Evolutionary conservation across 2,329 filamentous ascomycete genomes (phyloP).

Genomic region (Trichoderma brevicompactum): DNA sequence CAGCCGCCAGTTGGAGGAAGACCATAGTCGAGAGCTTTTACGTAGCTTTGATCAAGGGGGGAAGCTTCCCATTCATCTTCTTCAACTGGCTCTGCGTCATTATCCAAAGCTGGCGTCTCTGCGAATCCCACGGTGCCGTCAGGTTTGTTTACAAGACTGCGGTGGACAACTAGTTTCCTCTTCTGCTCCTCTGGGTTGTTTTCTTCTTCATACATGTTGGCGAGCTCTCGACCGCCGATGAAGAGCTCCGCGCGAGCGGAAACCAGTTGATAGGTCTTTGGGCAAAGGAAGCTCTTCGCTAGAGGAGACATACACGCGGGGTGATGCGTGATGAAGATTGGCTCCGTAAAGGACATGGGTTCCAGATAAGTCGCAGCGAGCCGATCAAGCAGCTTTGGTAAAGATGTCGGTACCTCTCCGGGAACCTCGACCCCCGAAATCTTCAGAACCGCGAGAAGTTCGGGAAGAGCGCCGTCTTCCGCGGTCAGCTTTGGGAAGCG

Average conservation of each 20-base stretch:
- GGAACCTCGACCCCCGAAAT: slow-evolving; percentile 69
- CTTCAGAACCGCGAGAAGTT: slow-evolving; percentile 57
- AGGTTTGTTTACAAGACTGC: slow-evolving; percentile 44
- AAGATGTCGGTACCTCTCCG: slow-evolving; percentile 62
- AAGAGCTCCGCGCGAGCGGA: slow-evolving; percentile 87
- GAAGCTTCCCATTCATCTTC: slow-evolving; percentile 52
- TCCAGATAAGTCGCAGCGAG: slow-evolving; percentile 80
- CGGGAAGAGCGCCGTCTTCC: slow-evolving; percentile 56
- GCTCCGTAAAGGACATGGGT: slow-evolving; percentile 66
- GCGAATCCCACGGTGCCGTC: slow-evolving; percentile 42
- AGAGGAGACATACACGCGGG: slow-evolving; percentile 90
- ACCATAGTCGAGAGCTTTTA: slow-evolving; percentile 83
- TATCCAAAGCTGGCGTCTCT: slow-evolving; percentile 46
- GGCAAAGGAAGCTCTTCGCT: slow-evolving; percentile 81
- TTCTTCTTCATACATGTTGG: slow-evolving; percentile 98
- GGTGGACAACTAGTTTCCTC: slow-evolving; percentile 72
- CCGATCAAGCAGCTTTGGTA: slow-evolving; percentile 76
- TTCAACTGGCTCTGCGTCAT: slow-evolving; percentile 30
- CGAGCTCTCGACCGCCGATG: slow-evolving; percentile 77
- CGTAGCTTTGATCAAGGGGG: slow-evolving; percentile 76
- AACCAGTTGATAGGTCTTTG: slow-evolving; percentile 69
- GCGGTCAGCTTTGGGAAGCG: slow-evolving; percentile 66
- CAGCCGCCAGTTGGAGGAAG: slow-evolving; percentile 96
- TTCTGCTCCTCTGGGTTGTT: slow-evolving; percentile 89
- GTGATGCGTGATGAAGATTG: slow-evolving; percentile 87